Base-by-base conservation (phyloP, 108 stramenopile species). In the Epithemia pelagica region DNA sequence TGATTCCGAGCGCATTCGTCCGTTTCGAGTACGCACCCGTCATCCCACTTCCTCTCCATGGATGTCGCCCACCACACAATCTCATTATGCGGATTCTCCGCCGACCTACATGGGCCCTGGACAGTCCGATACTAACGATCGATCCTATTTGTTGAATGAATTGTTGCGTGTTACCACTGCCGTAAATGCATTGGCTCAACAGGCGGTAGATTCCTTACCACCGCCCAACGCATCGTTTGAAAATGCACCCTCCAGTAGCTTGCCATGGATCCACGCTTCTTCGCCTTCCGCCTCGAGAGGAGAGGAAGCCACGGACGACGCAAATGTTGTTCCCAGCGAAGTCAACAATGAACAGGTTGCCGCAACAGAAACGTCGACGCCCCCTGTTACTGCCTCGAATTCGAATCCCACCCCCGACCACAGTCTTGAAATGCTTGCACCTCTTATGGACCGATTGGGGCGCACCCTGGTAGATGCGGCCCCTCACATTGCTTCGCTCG, bases 1-100 rank as follows among this genome's bases (percentile, higher is more conserved):
- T 56, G 95, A 96, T 75, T 90, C 89, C 25, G 85, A 81, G 54
- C 73, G 95, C n/a, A 75, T 96, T 29, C 79, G 90, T 27, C 95
- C 90, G 2, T 96, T 96, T 73, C 83, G 95, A 25, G 89, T 89
- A 15, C 68, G 90, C 30, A 93, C 92, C 0, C 72, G 88, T 2
- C 95, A 95, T 52, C 75, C 80, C 5, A 71, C 58, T 32, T 61
- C 61, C 59, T 78, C 76, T 28, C 23, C 69, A 21, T 62, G 31
- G 10, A 83, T 78, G 5, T 78, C 67, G 2, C 92, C 89, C 0
- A 87, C 87, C 0, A 82, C 90, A 2, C 81, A 83, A 66, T 78
- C 86, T 26, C 73, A 71, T n/a, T 89, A 86, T 68, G 60, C 78
- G 32, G 87, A 82, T 23, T 73, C 88, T 5, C 90, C 90, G 0